Percentiles rank a stretch among this genome's conserved stretches.
phyloP scores from a whole-genome alignment of 2,329 filamentous ascomycete genomes.

The Alternaria dauci region DNA sequence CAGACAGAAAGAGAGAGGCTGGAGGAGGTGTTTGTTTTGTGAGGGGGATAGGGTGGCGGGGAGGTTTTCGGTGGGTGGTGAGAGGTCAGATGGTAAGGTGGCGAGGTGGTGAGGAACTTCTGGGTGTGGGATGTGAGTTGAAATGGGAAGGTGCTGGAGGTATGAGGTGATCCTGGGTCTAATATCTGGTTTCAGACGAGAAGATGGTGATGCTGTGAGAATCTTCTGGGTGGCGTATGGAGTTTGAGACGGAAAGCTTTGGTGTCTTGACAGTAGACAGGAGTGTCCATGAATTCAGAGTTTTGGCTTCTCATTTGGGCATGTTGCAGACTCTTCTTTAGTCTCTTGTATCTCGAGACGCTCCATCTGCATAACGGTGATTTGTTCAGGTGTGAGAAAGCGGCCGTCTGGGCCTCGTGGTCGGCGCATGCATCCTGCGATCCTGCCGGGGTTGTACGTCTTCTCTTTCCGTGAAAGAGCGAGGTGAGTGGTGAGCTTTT shows the following conservation, averaged over 20 bases:
- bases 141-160: neutral
- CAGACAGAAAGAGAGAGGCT: conserved; percentile 16
- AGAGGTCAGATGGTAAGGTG: neutral
- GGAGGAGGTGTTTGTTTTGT: neutral
- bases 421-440: neutral
- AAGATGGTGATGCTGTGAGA: neutral
- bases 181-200: neutral
- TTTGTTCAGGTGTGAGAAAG: conserved; percentile 4
- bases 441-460: neutral
- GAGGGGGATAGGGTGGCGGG: neutral
- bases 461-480: neutral
- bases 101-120: neutral
- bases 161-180: neutral
- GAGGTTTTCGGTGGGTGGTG: neutral
- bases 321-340: neutral
- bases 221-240: neutral
- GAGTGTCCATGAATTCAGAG: neutral
- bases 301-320: conserved; percentile 1
- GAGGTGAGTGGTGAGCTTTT: neutral
- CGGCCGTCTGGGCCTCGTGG: conserved; percentile 4
- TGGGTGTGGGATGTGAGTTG: neutral
- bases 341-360: neutral
- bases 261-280: neutral
- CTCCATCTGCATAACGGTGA: neutral
- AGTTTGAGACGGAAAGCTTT: neutral